Evolutionary conservation across 768 basidiomycete genomes (phyloP), one percentile per base, ranked within the genome.

Genomic region (Glaciozyma martinii): DNA sequence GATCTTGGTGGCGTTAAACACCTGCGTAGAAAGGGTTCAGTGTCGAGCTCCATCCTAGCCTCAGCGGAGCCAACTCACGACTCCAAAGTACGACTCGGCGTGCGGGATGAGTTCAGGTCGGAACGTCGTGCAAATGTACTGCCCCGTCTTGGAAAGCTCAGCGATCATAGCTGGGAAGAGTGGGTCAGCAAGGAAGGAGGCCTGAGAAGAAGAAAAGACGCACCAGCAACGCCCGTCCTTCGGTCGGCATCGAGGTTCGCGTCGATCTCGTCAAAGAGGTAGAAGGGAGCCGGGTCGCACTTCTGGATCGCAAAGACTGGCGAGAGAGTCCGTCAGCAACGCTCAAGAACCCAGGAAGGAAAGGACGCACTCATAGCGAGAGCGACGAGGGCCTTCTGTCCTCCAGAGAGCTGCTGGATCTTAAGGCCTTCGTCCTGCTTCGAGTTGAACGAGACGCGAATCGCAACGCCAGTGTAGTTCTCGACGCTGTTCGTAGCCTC

Each of bases 201-300:
- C 21, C 33, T n/a, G 12, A 30, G 30, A 37, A 27, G 50, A 25
- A 7, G 25, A 16, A 5, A 25, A 42, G 6, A 78, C 89, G 75
- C 73, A 93, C 93, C 82, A 7, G 94, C 90, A 27, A 98, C 94
- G 18, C 94, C 91, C 13, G 94, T 95, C 32, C 94, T 89, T 66
- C 97, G 95, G 78, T 98, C 92, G 8, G 93, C 92, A 71, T 97
- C 94, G 55, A 99, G 81, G 73, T 97, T 97, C 60, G 95, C 95
- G 74, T 99, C 95, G 74, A 99, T 98, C 86, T 98, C 95, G 75
- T 99, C 95, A 72, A 99, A 98, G n/a, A 99, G 81, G 77, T 98
- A 98, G 80, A 99, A 99, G 3, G 95, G 95, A 0, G 95, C 94
- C 3, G 95, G 95, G 73, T 99, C 95, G 75, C 94, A 98, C 77